Evolutionary conservation across 768 basidiomycete genomes (phyloP).

Genomic region (Boletus subcaerulescens): DNA sequence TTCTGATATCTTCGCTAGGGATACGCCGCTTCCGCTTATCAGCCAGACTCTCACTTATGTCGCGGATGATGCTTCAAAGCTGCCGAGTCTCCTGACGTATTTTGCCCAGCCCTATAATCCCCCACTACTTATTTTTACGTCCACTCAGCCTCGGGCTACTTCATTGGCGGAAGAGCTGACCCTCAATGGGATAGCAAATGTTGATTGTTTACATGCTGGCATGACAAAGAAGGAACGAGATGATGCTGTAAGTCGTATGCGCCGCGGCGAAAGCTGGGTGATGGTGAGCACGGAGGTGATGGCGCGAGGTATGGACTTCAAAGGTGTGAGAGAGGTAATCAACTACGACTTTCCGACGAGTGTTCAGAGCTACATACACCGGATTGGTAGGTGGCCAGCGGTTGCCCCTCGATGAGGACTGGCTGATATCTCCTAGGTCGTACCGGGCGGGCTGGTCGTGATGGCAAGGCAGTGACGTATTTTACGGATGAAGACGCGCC

Average conservation of each 20-base stretch:
- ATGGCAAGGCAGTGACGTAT: conserved; percentile 92
- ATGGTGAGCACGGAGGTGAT: conserved; percentile 96
- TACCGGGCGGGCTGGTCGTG: conserved; percentile 89
- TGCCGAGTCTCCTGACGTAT: conserved; percentile 81
- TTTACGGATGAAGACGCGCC: conserved; percentile 94
- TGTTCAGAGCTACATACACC: conserved; percentile 93
- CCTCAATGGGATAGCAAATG: conserved; percentile 72
- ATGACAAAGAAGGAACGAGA: conserved; percentile 86
- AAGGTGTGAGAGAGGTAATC: conserved; percentile 88
- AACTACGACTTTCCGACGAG: conserved; percentile 97
- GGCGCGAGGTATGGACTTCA: conserved; percentile 98
- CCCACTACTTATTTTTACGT: conserved; percentile 88
- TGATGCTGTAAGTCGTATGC: conserved; percentile 80
- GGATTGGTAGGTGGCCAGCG: conserved; percentile 62
- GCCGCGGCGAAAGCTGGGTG: conserved; percentile 88
- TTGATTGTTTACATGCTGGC: conserved; percentile 90
- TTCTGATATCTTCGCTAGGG: conserved; percentile 47
- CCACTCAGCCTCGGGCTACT: conserved; percentile 80
- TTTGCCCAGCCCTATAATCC: conserved; percentile 83
- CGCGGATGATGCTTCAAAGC: conserved; percentile 90
- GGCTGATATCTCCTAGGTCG: conserved; percentile 53
- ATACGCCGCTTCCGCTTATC: conserved; percentile 91
- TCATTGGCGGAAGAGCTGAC: conserved; percentile 80
- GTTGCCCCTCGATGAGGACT: neutral
- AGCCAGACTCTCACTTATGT: conserved; percentile 87